Percentiles rank a stretch among this genome's conserved stretches.
phyloP scores from a whole-genome alignment of 1,284 basidiomycete genomes.

The Porodaedalea pini region DNA sequence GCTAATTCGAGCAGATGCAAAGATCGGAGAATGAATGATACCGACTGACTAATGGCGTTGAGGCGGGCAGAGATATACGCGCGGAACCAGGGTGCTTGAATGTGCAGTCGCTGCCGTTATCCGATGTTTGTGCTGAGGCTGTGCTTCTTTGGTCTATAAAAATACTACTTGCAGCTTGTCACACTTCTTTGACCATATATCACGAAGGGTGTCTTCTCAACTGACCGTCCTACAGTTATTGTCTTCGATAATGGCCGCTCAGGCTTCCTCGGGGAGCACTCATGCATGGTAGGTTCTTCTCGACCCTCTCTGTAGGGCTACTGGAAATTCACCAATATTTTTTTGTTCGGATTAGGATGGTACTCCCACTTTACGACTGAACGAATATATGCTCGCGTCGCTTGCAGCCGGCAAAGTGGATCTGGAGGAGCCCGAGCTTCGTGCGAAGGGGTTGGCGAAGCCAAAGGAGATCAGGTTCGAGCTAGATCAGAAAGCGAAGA shows the following conservation, averaged over 20 bases:
- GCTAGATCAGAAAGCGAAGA: conserved; percentile 56
- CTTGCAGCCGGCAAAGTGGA: conserved; percentile 80
- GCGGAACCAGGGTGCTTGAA: too few species aligned
- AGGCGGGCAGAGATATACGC: too few species aligned
- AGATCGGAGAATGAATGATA: too few species aligned
- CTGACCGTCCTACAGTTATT: conserved; percentile 54
- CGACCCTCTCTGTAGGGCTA: background rate
- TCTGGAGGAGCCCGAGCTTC: conserved; percentile 46
- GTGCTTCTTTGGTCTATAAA: too few species aligned
- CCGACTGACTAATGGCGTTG: too few species aligned
- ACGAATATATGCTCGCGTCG: conserved; percentile 88
- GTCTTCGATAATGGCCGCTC: conserved; percentile 93
- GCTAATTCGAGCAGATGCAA: too few species aligned
- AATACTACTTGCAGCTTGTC: too few species aligned
- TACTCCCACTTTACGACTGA: conserved; percentile 91
- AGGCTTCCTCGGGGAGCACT: conserved; percentile 88
- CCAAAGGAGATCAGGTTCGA: conserved; percentile 74
- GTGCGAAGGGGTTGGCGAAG: conserved; percentile 46
- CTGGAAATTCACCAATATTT: conserved; percentile 23
- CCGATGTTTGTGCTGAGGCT: too few species aligned
- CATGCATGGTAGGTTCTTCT: conserved; percentile 59
- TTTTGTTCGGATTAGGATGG: conserved; percentile 57
- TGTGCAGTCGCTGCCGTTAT: too few species aligned
- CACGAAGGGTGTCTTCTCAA: background rate
- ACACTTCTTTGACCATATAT: too few species aligned